Base-by-base conservation (phyloP, 2,329 filamentous ascomycete species). In the Phyllosticta citrichinensis region DNA sequence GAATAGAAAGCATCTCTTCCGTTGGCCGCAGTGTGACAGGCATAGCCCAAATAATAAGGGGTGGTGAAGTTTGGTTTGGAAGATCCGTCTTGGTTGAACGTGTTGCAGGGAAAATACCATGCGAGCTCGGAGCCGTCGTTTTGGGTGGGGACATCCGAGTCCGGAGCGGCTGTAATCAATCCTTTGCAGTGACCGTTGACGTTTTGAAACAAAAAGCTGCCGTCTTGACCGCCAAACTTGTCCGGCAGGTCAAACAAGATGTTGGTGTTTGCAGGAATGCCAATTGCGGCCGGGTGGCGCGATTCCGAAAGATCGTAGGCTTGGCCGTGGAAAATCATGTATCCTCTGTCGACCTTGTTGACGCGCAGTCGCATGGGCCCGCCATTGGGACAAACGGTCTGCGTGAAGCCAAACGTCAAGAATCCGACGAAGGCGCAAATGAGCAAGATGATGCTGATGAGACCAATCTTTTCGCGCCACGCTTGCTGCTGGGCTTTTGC, bases 181-280 rank as follows among this genome's bases (percentile, higher is more conserved):
- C 83, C 88, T 77, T 97, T 99, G 82, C 94, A 99, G 64, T 88
- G 89, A 55, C 94, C 95, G 68, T 99, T 99, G 73, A 99, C 94
- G 66, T 97, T 96, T 73, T 99, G 94, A 76, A 99, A 99, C 70
- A 99, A 77, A 72, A 99, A 99, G 70, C 92, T 97, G 62, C 90
- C 93, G 71, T 99, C 95, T 74, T 89, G 83, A n/a, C 92, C 94
- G 60, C 86, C 87, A 67, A 93, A 85, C 70, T 89, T 89, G 66
- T 87, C 83, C 0, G 87, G 82, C n/a, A 96, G 77, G 71, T 97
- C 91, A 69, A 85, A 97, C 14, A 99, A 79, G 24, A 99, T 86
- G 68, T 97, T 97, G 25, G 88, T 80, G 30, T 81, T 82, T 2
- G 78, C 72, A 0, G 88, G 83, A 65, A 99, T 90, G 40, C 92